phyloP scores from a whole-genome alignment of 768 basidiomycete species.

The Pulveroboletus sp. region DNA sequence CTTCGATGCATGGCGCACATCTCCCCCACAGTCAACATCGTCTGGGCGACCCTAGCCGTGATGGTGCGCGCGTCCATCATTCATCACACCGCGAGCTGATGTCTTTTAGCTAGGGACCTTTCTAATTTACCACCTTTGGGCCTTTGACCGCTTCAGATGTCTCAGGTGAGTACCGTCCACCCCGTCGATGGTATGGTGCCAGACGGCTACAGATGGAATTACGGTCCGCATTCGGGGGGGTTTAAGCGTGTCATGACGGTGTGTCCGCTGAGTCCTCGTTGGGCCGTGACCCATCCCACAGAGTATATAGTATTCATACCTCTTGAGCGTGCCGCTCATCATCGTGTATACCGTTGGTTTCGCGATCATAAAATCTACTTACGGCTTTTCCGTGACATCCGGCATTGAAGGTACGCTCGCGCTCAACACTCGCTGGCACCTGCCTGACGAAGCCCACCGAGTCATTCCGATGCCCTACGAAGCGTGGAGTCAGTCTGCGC shows the following conservation, averaged over 20 bases:
- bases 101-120: constrained; percentile 51
- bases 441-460: no score
- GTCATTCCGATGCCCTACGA: constrained; percentile 64
- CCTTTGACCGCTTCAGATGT: constrained; percentile 75
- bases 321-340: constrained; percentile 59
- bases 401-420: constrained; percentile 38
- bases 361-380: constrained; percentile 65
- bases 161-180: constrained; percentile 43
- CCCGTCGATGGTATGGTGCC: neutral
- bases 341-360: constrained; percentile 59
- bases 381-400: constrained; percentile 54
- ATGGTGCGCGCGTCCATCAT: neutral
- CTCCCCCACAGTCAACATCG: constrained; percentile 55
- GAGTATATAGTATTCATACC: constrained; percentile 60
- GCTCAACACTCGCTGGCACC: no score
- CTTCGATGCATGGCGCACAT: constrained; percentile 52
- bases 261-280: constrained; percentile 17
- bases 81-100: neutral
- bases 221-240: constrained; percentile 60
- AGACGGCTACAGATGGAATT: constrained; percentile 53
- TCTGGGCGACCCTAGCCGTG: constrained; percentile 49
- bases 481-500: constrained; percentile 48
- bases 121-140: constrained; percentile 71
- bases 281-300: no score
- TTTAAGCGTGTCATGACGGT: constrained; percentile 89